phyloP scores from a whole-genome alignment of 768 basidiomycete genomes.

The Kwoniella sp. region DNA sequence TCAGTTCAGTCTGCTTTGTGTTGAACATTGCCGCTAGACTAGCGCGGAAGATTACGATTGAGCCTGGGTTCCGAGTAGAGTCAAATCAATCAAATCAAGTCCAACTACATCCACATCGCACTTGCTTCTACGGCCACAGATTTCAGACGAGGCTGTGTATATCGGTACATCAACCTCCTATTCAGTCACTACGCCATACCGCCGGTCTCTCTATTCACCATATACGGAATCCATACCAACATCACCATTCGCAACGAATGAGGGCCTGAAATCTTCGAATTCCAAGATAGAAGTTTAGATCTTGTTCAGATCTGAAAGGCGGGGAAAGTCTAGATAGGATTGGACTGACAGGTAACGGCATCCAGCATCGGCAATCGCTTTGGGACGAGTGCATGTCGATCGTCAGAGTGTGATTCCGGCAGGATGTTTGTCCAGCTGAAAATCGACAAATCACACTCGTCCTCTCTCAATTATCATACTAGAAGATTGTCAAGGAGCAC shows the following conservation, averaged over 20 bases:
- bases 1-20: not conserved
- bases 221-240: not conserved
- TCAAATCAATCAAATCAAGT: not conserved
- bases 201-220: too few species aligned
- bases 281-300: not conserved
- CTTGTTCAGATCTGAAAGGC: not conserved
- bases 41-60: conserved; percentile 1
- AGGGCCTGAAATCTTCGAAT: not conserved
- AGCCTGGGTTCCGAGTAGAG: not conserved
- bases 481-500: not conserved
- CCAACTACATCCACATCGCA: too few species aligned
- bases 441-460: not conserved
- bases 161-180: not conserved
- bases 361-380: not conserved
- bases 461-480: not conserved
- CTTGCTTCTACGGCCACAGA: not conserved
- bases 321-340: not conserved
- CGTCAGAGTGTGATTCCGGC: not conserved
- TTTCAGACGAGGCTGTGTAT: too few species aligned
- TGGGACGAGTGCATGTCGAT: not conserved
- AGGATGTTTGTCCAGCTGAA: not conserved
- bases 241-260: not conserved
- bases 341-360: not conserved
- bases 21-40: not conserved
- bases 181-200: not conserved